Evolutionary conservation across 306 rosid genomes (phyloP), one percentile per base, ranked within the genome.

Genomic region (Sindora glabra): DNA sequence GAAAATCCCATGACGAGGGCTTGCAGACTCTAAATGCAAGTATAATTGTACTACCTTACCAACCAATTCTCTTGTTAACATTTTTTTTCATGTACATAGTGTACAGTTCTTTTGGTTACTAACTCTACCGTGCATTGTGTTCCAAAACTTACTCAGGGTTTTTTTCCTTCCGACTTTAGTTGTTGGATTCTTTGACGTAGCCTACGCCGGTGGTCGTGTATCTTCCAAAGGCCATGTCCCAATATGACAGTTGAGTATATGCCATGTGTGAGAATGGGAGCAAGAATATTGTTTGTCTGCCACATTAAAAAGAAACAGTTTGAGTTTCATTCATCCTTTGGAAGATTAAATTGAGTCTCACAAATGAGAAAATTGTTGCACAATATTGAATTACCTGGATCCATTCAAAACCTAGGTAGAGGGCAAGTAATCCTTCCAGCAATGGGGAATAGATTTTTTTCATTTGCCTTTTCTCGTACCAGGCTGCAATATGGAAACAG

Each of bases 221-320:
- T 88, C 83, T 92, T 92, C 96, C 89, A 74, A 38, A 92, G 98
- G 72, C 98, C 98, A 33, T 92, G 95, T 34, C 98, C 98, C 79
- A 92, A 54, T 56, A 92, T 83, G 68, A 92, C 95, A 8, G 96
- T 71, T 1, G 96, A 88, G 77, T 92, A 88, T 72, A 92, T 88
- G 26, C 98, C 98, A 23, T 92, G 96, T 1, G 98, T 92, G 74
- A 92, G 81, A 33, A 88, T 92, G 14, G 98, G 98, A 10, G 96
- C 81, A 52, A 92, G 98, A 65, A 92, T 86, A 40, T 92, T 92
- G 67, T 81, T 79, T 9, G 94, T 81, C 98, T 92, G 92, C 55
- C 58, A 60, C 34, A 39, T 53, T 65, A n/a, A n/a, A n/a, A n/a
- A n/a, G n/a, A n/a, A n/a, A n/a, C n/a, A n/a, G n/a, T n/a, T n/a